Evolutionary conservation across 2,329 filamentous ascomycete genomes (phyloP), one percentile per base, ranked within the genome.

Genomic region (Cytospora piceae): DNA sequence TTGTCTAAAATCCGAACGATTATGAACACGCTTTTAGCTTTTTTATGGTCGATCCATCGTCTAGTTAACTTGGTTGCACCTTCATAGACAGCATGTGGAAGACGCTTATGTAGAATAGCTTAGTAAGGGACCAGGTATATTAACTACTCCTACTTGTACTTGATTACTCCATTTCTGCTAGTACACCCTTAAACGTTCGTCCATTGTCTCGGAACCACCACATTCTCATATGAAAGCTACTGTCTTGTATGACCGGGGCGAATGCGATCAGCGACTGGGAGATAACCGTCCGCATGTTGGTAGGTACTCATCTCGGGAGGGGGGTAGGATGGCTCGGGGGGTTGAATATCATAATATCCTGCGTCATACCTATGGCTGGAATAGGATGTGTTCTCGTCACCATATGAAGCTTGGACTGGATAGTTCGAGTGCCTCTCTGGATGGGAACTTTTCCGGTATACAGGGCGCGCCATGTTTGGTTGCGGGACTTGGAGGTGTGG

Each of bases 41-140:
- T 29, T 29, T 29, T 3, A 29, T 29, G 27, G 3, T 29, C 27
- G 27, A 29, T 29, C 5, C 3, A 29, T 3, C 5, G 27, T 29
- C 27, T 29, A 3, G 27, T 29, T 29, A n/a, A n/a, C n/a, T n/a
- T n/a, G 3, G 27, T 3, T 29, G 27, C 27, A 29, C 27, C 27
- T 3, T 29, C 27, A 29, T 29, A 29, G 27, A 5, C 5, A 29
- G 3, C 27, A 29, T 29, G 3, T 29, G 27, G 5, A 3, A 29
- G 27, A 29, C 5, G 27, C 27, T 29, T 29, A 3, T 29, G 27
- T 29, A 5, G 27, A 29, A 29, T 29, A 29, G 63, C 79, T 80
- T 0, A 75, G 37, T 20, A 4, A 42, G 11, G 17, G 39, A 42
- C 20, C 11, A 39, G 37, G 11, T 42, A 20, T 7, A 20, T 15